Base-by-base conservation (phyloP, 495 filamentous ascomycete genomes). In the Tetracladium marchalianum region DNA sequence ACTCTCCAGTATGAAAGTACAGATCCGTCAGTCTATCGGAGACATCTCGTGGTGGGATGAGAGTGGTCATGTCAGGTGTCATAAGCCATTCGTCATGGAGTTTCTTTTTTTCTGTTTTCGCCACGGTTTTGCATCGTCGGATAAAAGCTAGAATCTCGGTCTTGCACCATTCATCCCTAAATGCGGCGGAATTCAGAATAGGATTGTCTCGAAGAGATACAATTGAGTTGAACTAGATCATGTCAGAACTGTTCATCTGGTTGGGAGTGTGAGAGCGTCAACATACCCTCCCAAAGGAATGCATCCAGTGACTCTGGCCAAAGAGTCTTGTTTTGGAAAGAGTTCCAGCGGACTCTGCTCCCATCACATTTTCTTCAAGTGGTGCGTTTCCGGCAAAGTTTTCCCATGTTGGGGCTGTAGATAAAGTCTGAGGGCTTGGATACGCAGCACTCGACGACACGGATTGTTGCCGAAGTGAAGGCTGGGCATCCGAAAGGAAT, bases 241-340 rank as follows among this genome's bases (percentile, higher is more conserved):
- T 33, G 18, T 41, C 6, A 31, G 15, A 24, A 32, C 12, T 35
- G 16, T 35, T 19, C 7, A 27, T 22, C 11, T 37, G 35, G 15
- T n/a, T 35, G 16, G 1, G 27, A 22, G 41, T 37, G 22, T 4
- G 6, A 32, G 18, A 33, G 37, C 35, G 22, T 34, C 16, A 35
- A 61, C 67, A 46, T 67, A 78, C 78, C 47, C 65, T 55, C 31
- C 65, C 60, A 15, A 66, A 58, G 2, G 67, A 67, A 39, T 69
- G 65, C 47, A 75, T 69, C 75, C 73, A 75, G 51, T 76, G 72
- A 47, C 71, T 76, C 17, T 72, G 67, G 1, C 72, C 74, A 48
- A 74, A 68, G 6, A 77, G 57, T 4, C 72, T 54, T 0, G 67
- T 64, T 53, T 78, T 80, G 33, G 60, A 60, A 17, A 59, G 22